Evolutionary conservation across 2,329 filamentous ascomycete species (phyloP).

Genomic region (Fusarium lateritium): DNA sequence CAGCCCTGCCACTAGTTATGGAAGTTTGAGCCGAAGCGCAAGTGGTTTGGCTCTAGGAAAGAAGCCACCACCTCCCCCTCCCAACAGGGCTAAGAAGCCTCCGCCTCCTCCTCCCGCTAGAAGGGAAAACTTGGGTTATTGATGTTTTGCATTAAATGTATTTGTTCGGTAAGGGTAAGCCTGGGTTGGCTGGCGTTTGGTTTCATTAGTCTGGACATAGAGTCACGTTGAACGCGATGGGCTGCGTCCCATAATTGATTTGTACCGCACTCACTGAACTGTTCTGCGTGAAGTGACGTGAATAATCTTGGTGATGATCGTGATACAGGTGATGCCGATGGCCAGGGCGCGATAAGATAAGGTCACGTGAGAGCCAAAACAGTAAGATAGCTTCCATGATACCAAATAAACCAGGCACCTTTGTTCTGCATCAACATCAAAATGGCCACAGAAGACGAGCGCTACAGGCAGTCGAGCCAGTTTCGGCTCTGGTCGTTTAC

Average conservation of each 20-base stretch:
- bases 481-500: constrained; percentile 95
- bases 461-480: constrained; percentile 92
- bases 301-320: background rate
- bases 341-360: constrained; percentile 22
- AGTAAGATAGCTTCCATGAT: constrained; percentile 8
- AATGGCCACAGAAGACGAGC: constrained; percentile 88
- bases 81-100: constrained; percentile 62
- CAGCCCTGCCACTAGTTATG: constrained; percentile 70
- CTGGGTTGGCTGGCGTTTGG: constrained; percentile 38
- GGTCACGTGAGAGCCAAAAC: constrained; percentile 24
- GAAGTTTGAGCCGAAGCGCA: constrained; percentile 65
- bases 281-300: background rate
- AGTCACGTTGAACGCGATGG: constrained; percentile 40
- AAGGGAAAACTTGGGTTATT: constrained; percentile 51
- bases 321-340: background rate
- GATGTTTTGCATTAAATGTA: constrained; percentile 15
- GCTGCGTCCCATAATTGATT: constrained; percentile 39
- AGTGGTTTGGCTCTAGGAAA: constrained; percentile 56
- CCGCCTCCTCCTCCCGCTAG: constrained; percentile 55
- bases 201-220: constrained; percentile 28
- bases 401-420: constrained; percentile 2
- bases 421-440: constrained; percentile 29
- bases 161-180: constrained; percentile 9
- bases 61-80: constrained; percentile 69
- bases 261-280: background rate